Evolutionary conservation across 2,329 filamentous ascomycete genomes (phyloP).

Genomic region (Leptoxyphium fumago): DNA sequence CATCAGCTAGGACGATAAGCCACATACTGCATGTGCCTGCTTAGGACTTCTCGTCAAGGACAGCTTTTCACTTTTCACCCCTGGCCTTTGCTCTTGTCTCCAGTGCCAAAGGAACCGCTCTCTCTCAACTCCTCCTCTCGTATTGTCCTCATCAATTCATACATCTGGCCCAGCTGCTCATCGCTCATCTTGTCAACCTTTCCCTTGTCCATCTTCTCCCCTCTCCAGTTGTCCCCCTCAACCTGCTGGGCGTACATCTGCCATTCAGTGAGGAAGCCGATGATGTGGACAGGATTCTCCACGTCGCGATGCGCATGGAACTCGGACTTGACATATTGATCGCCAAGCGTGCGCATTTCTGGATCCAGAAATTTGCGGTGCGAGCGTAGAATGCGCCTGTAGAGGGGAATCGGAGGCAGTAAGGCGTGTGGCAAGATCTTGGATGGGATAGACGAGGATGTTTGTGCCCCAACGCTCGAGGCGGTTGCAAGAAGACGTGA

Average conservation of each 20-base stretch:
- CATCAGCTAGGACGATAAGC: too few species aligned
- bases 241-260: slow-evolving; percentile 87
- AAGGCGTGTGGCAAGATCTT: slow-evolving; percentile 43
- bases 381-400: slow-evolving; percentile 71
- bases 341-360: slow-evolving; percentile 69
- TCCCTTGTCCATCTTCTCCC: slow-evolving; percentile 63
- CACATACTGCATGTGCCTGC: too few species aligned
- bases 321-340: slow-evolving; percentile 86
- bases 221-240: slow-evolving; percentile 74
- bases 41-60: too few species aligned
- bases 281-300: slow-evolving; percentile 85
- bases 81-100: not conserved
- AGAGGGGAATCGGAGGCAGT: slow-evolving; percentile 76
- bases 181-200: slow-evolving; percentile 95
- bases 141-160: slow-evolving; percentile 84
- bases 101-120: slow-evolving; percentile 15
- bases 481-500: slow-evolving; percentile 18
- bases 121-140: slow-evolving; percentile 36
- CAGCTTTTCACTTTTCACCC: not conserved
- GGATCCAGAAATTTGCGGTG: slow-evolving; percentile 64
- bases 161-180: slow-evolving; percentile 83
- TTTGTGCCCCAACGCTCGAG: slow-evolving; percentile 17
- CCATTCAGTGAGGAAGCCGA: slow-evolving; percentile 94
- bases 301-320: slow-evolving; percentile 71
- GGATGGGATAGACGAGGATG: slow-evolving; percentile 3